These are phyloP conservation scores for Aristolochia californica DNA, from an alignment of 164 flowering plant species.

Conservation along the genomic window DNA sequence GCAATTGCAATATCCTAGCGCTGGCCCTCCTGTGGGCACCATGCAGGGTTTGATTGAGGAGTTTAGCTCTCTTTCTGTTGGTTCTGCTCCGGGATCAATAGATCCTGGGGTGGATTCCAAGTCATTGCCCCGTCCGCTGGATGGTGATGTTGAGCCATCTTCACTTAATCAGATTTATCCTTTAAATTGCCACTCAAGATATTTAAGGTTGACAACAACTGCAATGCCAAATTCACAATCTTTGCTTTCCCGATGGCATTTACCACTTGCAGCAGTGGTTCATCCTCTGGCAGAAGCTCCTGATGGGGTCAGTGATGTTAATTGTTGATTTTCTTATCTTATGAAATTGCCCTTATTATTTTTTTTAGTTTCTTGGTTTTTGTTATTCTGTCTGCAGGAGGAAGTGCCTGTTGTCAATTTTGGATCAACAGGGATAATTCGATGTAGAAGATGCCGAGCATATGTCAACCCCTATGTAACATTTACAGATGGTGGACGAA, in stretches of 20 bases:
- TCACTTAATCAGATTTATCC: constrained; percentile 47
- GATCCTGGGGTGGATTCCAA: constrained; percentile 69
- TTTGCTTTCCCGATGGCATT: constrained; percentile 87
- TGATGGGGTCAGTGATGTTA: constrained; percentile 61
- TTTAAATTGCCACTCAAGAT: constrained; percentile 68
- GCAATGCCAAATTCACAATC: constrained; percentile 88
- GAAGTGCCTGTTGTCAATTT: constrained; percentile 87
- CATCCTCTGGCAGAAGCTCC: constrained; percentile 95
- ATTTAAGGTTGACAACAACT: constrained; percentile 66
- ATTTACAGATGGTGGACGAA: constrained; percentile 89
- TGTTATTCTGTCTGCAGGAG: constrained; percentile 41
- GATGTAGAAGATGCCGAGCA: constrained; percentile 94
- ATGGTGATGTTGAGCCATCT: constrained; percentile 69
- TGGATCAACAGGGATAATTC: constrained; percentile 68
- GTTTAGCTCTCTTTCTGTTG: constrained; percentile 64
- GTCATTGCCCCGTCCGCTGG: constrained; percentile 79
- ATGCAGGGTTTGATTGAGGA: constrained; percentile 72
- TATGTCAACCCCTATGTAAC: constrained; percentile 87
- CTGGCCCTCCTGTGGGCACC: constrained; percentile 45
- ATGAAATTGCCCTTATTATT: neutral
- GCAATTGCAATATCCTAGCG: constrained; percentile 32
- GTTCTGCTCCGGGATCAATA: constrained; percentile 70
- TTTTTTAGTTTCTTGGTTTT: neutral
- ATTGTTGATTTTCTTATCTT: constrained; percentile 2
- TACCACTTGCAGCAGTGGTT: constrained; percentile 92